phyloP scores from a whole-genome alignment of 441 rosid genomes.

The Kokia cookei region DNA sequence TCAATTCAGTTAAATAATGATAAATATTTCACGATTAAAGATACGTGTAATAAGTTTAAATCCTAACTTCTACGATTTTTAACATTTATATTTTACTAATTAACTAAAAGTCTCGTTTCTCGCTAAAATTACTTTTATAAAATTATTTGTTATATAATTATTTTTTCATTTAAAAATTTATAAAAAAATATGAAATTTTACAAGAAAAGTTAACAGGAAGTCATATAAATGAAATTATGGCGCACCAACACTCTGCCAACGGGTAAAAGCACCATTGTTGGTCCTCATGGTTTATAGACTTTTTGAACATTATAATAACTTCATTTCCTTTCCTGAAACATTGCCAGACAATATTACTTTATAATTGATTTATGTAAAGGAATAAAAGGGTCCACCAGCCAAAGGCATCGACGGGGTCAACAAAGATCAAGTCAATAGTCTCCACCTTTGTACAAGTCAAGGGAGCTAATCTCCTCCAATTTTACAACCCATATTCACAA shows the following conservation, averaged over 20 bases:
- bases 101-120: too few species aligned
- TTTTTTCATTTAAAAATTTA: too few species aligned
- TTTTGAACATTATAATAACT: background rate
- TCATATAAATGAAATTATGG: background rate
- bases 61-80: too few species aligned
- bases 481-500: background rate
- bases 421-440: constrained; percentile 5
- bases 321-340: background rate
- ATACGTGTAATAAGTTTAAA: too few species aligned
- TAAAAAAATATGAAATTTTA: background rate
- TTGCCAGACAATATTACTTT: background rate
- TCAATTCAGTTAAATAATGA: too few species aligned
- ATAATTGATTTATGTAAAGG: too few species aligned
- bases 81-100: too few species aligned
- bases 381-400: background rate
- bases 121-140: too few species aligned
- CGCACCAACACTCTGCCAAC: background rate
- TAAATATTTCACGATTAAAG: too few species aligned
- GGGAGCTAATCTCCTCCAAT: background rate
- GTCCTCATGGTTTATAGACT: background rate
- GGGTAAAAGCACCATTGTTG: background rate
- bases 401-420: background rate
- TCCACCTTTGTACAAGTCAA: constrained; percentile 1
- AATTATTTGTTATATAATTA: too few species aligned
- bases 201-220: too few species aligned